Evolutionary conservation across 768 basidiomycete species (phyloP).

Genomic region (Mycena metata): DNA sequence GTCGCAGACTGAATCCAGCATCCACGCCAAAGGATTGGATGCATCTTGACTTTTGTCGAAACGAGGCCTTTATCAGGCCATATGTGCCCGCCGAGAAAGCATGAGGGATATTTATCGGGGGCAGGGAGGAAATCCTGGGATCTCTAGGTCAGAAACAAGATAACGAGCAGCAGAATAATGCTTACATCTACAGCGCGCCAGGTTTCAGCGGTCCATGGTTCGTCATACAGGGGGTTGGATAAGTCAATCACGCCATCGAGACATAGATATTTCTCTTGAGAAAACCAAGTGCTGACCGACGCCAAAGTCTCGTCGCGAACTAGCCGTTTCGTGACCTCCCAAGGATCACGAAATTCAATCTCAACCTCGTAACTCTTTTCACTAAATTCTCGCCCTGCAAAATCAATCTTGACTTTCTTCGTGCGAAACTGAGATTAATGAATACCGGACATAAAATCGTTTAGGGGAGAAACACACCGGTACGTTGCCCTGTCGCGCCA

Average conservation of each 20-base stretch:
- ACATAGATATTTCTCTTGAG: conserved; percentile 34
- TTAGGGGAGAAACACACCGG: conserved; percentile 3
- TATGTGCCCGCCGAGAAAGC: conserved; percentile 34
- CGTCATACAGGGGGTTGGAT: conserved; percentile 31
- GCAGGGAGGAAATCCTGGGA: conserved; percentile 16
- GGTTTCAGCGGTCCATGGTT: conserved; percentile 32
- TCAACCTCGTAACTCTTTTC: conserved; percentile 27
- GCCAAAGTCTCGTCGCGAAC: conserved; percentile 30
- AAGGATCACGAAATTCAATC: conserved; percentile 37
- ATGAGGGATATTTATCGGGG: conserved; percentile 22
- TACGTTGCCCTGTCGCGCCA: conserved; percentile 25
- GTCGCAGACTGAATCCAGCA: conserved; percentile 38
- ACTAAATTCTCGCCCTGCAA: conserved; percentile 18
- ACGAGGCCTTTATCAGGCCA: conserved; percentile 42
- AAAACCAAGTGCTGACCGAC: conserved; percentile 28
- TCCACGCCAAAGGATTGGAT: conserved; percentile 37
- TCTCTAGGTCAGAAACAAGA: neutral
- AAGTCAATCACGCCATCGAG: conserved; percentile 16
- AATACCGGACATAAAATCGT: neutral
- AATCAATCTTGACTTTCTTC: conserved; percentile 15
- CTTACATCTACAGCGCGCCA: conserved; percentile 34
- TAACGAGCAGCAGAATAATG: neutral
- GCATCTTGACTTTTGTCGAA: conserved; percentile 37
- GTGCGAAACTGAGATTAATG: conserved; percentile 27
- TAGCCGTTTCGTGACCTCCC: conserved; percentile 36